Evolutionary conservation across 2,329 filamentous ascomycete species (phyloP).

Genomic region (Trichoderma koningii): DNA sequence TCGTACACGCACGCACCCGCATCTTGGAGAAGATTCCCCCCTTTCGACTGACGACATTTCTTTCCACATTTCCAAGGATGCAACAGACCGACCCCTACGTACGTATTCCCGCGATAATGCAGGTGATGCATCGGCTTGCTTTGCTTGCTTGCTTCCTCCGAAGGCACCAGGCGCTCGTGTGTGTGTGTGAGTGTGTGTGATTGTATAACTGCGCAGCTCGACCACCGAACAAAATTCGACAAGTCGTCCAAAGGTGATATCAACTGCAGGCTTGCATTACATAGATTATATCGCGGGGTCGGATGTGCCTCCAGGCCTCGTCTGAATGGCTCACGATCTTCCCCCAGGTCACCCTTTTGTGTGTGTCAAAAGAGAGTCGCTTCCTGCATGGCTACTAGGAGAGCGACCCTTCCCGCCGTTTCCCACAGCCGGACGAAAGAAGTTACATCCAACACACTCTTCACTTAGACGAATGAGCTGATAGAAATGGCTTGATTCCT

Average conservation of each 20-base stretch:
- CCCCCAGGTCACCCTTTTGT: background rate
- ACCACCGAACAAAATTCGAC: background rate
- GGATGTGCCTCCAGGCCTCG: background rate
- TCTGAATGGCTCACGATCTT: background rate
- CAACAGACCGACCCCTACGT: too few relatives aligned
- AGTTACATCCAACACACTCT: background rate
- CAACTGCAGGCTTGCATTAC: constrained; percentile 17
- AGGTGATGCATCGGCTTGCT: constrained; percentile 1
- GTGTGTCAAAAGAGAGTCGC: background rate
- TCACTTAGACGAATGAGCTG: background rate
- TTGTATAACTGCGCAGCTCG: too few relatives aligned
- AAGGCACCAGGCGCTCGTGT: background rate
- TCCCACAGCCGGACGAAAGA: too few relatives aligned
- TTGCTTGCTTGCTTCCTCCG: background rate
- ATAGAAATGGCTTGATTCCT: background rate
- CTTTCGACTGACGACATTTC: background rate
- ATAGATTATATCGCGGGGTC: constrained; percentile 15
- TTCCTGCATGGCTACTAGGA: background rate
- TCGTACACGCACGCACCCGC: background rate
- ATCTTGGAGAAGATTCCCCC: background rate
- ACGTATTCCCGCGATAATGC: background rate
- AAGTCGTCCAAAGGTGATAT: constrained; percentile 15
- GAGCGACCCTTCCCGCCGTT: too few relatives aligned
- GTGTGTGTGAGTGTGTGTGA: too few relatives aligned
- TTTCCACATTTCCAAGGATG: background rate